Conservation (phyloP, 768 basidiomycete genomes). For the Trametes maxima region DNA sequence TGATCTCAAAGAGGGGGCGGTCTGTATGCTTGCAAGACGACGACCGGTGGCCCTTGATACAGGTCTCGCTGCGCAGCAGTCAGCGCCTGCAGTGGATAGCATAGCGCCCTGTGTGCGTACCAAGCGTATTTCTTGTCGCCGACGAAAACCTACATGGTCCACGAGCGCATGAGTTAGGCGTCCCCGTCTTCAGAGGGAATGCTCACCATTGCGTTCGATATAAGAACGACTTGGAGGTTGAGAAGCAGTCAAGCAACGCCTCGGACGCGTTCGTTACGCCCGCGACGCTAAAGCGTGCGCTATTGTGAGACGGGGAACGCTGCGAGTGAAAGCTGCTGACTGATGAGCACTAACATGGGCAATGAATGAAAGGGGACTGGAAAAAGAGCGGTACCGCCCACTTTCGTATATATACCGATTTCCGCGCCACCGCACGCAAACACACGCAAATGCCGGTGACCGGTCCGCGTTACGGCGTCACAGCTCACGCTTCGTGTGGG, state of each 20-base stretch:
- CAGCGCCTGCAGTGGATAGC: slow-evolving; percentile 13
- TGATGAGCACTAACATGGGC: slow-evolving; percentile 24
- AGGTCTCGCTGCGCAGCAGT: slow-evolving; percentile 65
- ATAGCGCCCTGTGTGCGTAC: slow-evolving; percentile 38
- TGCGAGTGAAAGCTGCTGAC: slow-evolving; percentile 20
- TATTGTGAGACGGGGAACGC: slow-evolving; percentile 44
- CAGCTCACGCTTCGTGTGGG: slow-evolving; percentile 1
- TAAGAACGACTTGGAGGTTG: slow-evolving; percentile 17
- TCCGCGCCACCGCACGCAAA: slow-evolving; percentile 18
- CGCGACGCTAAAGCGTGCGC: slow-evolving; percentile 58
- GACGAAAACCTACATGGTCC: slow-evolving; percentile 56
- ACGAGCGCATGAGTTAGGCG: not conserved
- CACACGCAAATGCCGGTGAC: not conserved
- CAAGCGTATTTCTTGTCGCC: slow-evolving; percentile 83
- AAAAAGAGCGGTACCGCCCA: not conserved
- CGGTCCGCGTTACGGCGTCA: slow-evolving; percentile 21
- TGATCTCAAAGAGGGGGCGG: slow-evolving; percentile 82
- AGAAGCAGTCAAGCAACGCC: slow-evolving; percentile 23
- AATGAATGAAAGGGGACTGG: slow-evolving; percentile 13
- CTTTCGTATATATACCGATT: not conserved
- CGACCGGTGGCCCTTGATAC: slow-evolving; percentile 93
- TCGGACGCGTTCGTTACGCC: slow-evolving; percentile 48
- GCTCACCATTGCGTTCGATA: slow-evolving; percentile 46
- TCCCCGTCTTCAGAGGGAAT: slow-evolving; percentile 14
- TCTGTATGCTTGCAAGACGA: slow-evolving; percentile 88